Conservation (phyloP, 495 filamentous ascomycete species). For the Podospora appendiculata region DNA sequence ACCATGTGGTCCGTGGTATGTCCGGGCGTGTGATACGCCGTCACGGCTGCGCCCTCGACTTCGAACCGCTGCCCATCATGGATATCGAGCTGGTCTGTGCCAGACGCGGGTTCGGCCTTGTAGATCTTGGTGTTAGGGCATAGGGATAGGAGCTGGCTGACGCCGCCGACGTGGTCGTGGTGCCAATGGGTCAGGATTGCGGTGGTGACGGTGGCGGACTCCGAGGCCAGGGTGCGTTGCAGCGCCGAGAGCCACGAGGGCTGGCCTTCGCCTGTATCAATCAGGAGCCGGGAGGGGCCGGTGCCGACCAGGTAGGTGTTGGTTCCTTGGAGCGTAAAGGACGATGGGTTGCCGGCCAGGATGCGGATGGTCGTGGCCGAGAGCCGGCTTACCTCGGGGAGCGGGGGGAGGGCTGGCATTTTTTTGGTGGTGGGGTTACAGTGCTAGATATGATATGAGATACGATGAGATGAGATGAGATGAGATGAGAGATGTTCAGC, state of each 20-base stretch:
- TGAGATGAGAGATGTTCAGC: too few species aligned
- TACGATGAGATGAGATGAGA: too few species aligned
- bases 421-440: too few species aligned
- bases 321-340: constrained; percentile 57
- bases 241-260: constrained; percentile 54
- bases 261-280: constrained; percentile 73
- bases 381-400: constrained; percentile 60
- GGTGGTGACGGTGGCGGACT: constrained; percentile 55
- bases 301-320: constrained; percentile 84
- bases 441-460: too few species aligned
- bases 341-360: constrained; percentile 73
- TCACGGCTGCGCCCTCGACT: constrained; percentile 69
- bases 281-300: constrained; percentile 57
- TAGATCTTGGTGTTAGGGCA: constrained; percentile 51
- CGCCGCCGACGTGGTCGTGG: constrained; percentile 71
- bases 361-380: constrained; percentile 63
- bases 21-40: constrained; percentile 71
- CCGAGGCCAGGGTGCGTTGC: constrained; percentile 51
- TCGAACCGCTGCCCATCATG: constrained; percentile 63
- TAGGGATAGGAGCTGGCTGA: constrained; percentile 54
- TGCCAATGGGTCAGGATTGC: constrained; percentile 89
- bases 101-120: constrained; percentile 41
- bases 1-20: constrained; percentile 84
- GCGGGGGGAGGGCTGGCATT: background rate
- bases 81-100: constrained; percentile 43